Base-by-base conservation (phyloP, 208 protist genomes). In the Phytomonas francai region DNA sequence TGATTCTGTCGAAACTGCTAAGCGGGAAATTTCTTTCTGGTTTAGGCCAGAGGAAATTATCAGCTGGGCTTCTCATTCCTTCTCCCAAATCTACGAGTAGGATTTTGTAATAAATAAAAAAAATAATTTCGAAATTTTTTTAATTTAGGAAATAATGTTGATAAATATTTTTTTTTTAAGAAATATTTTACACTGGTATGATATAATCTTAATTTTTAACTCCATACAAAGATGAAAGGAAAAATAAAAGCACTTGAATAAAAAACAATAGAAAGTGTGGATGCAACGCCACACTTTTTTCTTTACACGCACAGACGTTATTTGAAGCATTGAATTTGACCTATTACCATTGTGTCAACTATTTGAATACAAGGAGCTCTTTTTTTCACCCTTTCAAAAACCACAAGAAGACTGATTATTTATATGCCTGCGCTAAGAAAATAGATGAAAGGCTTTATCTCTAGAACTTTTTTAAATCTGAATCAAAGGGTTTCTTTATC, bases 1-100 rank as follows among this genome's bases (percentile, higher is more conserved):
- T 65, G 98, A 99, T 74, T 62, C 84, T 33, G 84, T 97, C 61
- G 97, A 98, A 71, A 91, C 79, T 74, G 97, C 97, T 16, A 65
- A 94, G 63, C 76, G 92, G 65, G 98, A 99, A 85, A 98, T 99
- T 72, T 85, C 78, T 31, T 92, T 98, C 72, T 99, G 98, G 98
- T 99, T 98, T 87, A 87, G 86, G 63, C 61, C 74, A 28, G 85
- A 94, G 63, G 96, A 98, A 76, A 34, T 98, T 11, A 65, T 80
- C 70, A 75, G 57, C 73, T 97, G 86, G 85, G 90, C 86, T 29
- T 89, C 80, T 62, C 82, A 88, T 74, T 88, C 82, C 61, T 79
- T 74, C 63, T 71, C 69, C 62, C 92, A 94, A 77, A 78, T 97
- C 73, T 96, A 96, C 74, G 92, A 96, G 77, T 85, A 80, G 70